Base-by-base conservation (phyloP, 2,329 filamentous ascomycete species). In the Botryotinia calthae region DNA sequence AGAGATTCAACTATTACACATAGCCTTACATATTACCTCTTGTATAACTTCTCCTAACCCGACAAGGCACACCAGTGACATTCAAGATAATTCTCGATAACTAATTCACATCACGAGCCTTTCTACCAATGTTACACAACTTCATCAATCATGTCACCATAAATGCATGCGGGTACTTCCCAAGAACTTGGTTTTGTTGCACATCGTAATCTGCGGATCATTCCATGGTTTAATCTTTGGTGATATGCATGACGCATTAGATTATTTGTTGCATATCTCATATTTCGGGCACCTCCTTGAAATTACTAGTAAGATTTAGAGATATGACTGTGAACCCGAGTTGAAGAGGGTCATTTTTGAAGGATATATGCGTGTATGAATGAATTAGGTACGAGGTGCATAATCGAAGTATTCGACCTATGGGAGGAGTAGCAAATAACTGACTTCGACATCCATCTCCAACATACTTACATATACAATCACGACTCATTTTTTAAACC, bases 191-290 rank as follows among this genome's bases (percentile, higher is more conserved):
- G 48, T 67, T 67, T 67, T 67, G 65, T 67, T 67, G 65, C 65
- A 67, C 48, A 42, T 67, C 65, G 25, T 56, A 67, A 67, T 67
- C 48, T 67, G 65, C 65, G 48, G 48, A 67, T 56, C 65, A 67
- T 67, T 56, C 48, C 65, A 68, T 56, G 18, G 48, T 56, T 42
- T 68, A 68, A 2, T 68, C 48, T 67, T 67, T 28, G 8, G 37
- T 67, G 20, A n/a, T 67, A 42, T 37, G 16, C 2, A 12, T 40
- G 28, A 48, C 18, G 48, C 34, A 56, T 56, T 31, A 5, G 34
- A 2, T 31, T 42, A 9, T 28, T 42, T 67, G 65, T 31, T 67
- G 65, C 48, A 56, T 67, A 25, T 54, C 48, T 10, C 42, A 42
- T 16, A 31, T 56, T 34, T 67, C 48, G 34, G 48, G 48, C 25